Evolutionary conservation across 2,329 filamentous ascomycete species (phyloP), one percentile per base, ranked within the genome.

Genomic region (Aspergillus sp.): DNA sequence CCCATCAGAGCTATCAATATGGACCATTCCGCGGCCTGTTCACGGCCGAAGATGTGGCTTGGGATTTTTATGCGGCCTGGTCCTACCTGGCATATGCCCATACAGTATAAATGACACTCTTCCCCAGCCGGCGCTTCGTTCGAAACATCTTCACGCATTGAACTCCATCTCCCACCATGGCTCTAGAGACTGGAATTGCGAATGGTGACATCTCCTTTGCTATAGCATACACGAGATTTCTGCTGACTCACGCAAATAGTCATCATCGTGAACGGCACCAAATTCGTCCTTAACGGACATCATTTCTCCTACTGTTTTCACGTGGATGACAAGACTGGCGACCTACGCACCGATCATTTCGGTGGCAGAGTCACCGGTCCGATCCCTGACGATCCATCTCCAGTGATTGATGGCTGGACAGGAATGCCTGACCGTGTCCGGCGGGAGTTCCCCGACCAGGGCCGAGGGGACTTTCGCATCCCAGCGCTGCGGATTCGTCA

Each of bases 381-480:
- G 14, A 73, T 79, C 1, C 74, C 77, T 0, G 70, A 74, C 1
- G 71, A 75, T 35, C 63, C 57, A 3, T 65, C 54, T 0, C 50
- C 74, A 9, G 56, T 60, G 1, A 58, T 67, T 3, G 65, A 76
- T 16, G 84, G 84, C 42, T 87, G 84, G 84, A 72, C 77, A 33
- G 69, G 76, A 30, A 62, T 74, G 45, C 66, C 77, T 33, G 78
- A 77, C 10, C 82, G 80, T 40, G 64, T 78, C 14, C 77, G 81
- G 14, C 79, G 84, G 24, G 84, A 87, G 62, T 86, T 85, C 49
- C 84, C 84, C 1, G 84, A 87, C 53, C 71, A 83, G 4, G 84
- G 84, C 1, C 77, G 83, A 7, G 83, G 83, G 14, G 84, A 87
- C 61, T 83, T 85, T 57, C 78, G 85, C 3, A 70, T 79, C 2